A percentile compares a stretch with the other conserved stretches of the same genome.
Conservation (phyloP, 2,329 filamentous ascomycete species). For the Ascochyta viciae-villosae region DNA sequence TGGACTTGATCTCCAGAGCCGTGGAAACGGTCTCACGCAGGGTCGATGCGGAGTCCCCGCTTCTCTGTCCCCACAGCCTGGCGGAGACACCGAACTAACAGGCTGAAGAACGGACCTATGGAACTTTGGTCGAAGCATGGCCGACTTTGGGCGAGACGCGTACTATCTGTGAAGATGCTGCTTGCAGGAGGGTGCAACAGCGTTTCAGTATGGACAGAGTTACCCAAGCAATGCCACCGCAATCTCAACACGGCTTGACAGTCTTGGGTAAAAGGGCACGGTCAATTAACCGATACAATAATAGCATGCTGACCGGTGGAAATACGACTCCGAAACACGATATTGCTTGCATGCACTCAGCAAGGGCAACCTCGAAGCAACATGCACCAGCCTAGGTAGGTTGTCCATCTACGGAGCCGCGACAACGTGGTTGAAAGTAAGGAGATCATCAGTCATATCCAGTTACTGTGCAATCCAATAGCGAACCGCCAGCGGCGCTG, state of each 20-base stretch:
- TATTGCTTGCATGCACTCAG: not conserved
- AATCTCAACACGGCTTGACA: conserved; percentile 17
- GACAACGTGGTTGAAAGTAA: not conserved
- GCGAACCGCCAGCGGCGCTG: not conserved
- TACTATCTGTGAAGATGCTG: not conserved
- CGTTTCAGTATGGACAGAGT: too few relatives aligned
- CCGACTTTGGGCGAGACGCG: conserved; percentile 9
- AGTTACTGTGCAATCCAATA: not conserved
- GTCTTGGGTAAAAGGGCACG: conserved; percentile 5
- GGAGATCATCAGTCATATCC: not conserved
- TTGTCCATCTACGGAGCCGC: not conserved
- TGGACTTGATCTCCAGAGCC: conserved; percentile 13
- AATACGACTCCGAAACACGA: not conserved
- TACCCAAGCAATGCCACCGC: conserved; percentile 18
- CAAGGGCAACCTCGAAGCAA: not conserved
- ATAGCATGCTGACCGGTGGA: conserved; percentile 1
- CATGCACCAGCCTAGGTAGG: not conserved
- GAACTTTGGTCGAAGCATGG: conserved; percentile 4
- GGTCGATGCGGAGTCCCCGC: conserved; percentile 31
- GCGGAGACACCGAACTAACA: conserved; percentile 3
- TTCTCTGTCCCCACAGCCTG: conserved; percentile 11
- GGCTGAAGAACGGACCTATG: conserved; percentile 3
- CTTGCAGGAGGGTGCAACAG: not conserved
- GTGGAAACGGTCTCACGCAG: conserved; percentile 22
- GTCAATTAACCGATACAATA: conserved; percentile 11